These are phyloP conservation scores for Tephrocybe sp. DNA, from an alignment of 768 basidiomycete genomes.

Conservation along the genomic window DNA sequence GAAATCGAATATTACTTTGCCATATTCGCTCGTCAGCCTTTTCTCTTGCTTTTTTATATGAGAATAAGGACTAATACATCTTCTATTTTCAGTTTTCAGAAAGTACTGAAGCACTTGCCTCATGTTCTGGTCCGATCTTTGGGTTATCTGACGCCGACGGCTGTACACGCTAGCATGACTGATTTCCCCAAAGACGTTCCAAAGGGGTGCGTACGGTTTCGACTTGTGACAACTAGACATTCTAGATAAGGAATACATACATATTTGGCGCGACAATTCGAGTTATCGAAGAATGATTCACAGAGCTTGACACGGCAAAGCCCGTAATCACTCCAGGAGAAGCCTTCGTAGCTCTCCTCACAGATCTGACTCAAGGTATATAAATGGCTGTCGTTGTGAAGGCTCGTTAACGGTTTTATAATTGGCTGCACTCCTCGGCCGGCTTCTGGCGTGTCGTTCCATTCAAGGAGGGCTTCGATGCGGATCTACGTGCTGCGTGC, in stretches of 20 bases:
- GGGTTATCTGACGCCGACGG: slow-evolving; percentile 45
- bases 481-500: too few relatives aligned
- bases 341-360: slow-evolving; percentile 20
- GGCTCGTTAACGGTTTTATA: background rate
- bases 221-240: background rate
- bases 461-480: slow-evolving; percentile 29
- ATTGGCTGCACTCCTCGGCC: slow-evolving; percentile 38
- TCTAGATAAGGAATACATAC: slow-evolving; percentile 45
- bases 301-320: slow-evolving; percentile 26
- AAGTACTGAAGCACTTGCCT: slow-evolving; percentile 39
- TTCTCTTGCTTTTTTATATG: background rate
- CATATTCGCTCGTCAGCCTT: slow-evolving; percentile 34
- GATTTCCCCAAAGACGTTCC: slow-evolving; percentile 46
- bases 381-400: background rate
- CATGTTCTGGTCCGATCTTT: slow-evolving; percentile 28
- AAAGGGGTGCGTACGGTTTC: slow-evolving; percentile 35
- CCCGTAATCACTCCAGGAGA: background rate
- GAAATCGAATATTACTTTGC: slow-evolving; percentile 32
- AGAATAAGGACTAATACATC: background rate
- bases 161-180: slow-evolving; percentile 28
- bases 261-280: slow-evolving; percentile 47
- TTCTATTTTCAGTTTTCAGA: slow-evolving; percentile 30
- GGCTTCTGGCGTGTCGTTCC: slow-evolving; percentile 39
- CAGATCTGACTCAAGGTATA: slow-evolving; percentile 25
- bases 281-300: slow-evolving; percentile 42